Percentiles rank a stretch among this genome's conserved stretches.
Conservation (phyloP, 1,139 yeast genomes). For the Yamadazyma membranifaciens region DNA sequence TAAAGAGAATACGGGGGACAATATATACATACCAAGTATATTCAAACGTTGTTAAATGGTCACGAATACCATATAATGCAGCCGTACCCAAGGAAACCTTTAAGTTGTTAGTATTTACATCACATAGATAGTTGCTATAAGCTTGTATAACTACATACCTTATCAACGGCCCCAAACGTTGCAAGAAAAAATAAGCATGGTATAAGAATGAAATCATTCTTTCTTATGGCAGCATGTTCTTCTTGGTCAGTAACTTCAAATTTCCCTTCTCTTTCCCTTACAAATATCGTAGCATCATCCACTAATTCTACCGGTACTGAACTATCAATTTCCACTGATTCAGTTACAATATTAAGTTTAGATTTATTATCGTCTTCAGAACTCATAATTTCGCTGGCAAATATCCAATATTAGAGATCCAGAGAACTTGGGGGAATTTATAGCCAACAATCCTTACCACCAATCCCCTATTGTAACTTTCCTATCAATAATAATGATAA, state of each 20-base stretch:
- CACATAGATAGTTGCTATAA: conserved; percentile 37
- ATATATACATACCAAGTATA: conserved; percentile 42
- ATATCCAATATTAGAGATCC: not conserved
- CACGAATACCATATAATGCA: conserved; percentile 23
- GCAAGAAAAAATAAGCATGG: conserved; percentile 34
- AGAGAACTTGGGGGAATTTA: not conserved
- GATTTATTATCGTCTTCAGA: conserved; percentile 1
- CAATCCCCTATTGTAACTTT: too few species aligned
- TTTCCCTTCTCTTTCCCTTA: conserved; percentile 13
- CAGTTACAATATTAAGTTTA: not conserved
- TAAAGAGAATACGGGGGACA: conserved; percentile 24
- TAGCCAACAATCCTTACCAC: not conserved
- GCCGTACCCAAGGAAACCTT: conserved; percentile 28
- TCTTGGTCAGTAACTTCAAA: conserved; percentile 22
- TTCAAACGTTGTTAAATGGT: conserved; percentile 34
- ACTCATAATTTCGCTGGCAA: not conserved
- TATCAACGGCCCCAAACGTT: conserved; percentile 44
- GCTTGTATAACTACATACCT: conserved; percentile 32
- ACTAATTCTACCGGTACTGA: conserved; percentile 5
- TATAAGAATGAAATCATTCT: conserved; percentile 32
- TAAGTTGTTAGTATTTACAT: too few species aligned
- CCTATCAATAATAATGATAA: too few species aligned
- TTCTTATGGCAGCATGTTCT: conserved; percentile 24
- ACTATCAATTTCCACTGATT: not conserved
- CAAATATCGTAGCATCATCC: conserved; percentile 18